Percentiles rank a stretch among this genome's conserved stretches.
Conservation (phyloP, 768 basidiomycete species). For the Amanita pseudoporphyria region DNA sequence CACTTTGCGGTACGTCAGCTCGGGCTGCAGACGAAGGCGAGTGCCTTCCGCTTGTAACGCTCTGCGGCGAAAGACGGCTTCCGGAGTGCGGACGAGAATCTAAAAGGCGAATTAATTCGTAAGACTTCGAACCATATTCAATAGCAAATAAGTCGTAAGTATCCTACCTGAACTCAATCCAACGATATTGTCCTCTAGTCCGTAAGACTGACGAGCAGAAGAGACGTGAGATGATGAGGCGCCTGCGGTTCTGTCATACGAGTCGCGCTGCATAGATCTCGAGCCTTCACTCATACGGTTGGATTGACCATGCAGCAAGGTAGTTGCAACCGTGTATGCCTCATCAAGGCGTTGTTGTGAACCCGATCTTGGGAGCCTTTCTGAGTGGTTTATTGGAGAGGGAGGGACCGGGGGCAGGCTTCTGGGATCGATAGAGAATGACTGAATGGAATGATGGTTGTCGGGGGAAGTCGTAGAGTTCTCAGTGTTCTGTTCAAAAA, state of each 20-base stretch:
- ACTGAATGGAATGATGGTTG: conserved; percentile 20
- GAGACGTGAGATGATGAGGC: background rate
- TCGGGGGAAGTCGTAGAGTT: conserved; percentile 8
- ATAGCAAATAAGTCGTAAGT: no score
- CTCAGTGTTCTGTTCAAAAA: conserved; percentile 22
- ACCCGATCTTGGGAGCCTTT: background rate
- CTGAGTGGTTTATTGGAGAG: background rate
- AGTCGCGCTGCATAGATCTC: background rate
- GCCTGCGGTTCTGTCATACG: background rate
- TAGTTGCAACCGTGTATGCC: background rate
- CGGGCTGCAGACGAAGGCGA: conserved; percentile 48
- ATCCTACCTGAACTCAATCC: background rate
- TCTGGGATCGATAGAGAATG: background rate
- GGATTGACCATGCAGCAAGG: background rate
- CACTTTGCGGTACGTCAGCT: conserved; percentile 60
- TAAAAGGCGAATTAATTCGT: background rate
- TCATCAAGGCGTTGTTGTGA: background rate
- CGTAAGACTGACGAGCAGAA: background rate
- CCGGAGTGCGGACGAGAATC: background rate
- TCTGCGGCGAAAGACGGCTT: background rate
- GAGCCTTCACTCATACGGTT: background rate
- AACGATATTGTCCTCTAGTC: background rate
- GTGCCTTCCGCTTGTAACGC: conserved; percentile 19
- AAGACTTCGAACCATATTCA: no score
- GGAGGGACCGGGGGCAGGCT: background rate